A percentile compares a stretch with the other conserved stretches of the same genome.
Conservation (phyloP, 306 rosid genomes). For the Gastrolobium villosum region DNA sequence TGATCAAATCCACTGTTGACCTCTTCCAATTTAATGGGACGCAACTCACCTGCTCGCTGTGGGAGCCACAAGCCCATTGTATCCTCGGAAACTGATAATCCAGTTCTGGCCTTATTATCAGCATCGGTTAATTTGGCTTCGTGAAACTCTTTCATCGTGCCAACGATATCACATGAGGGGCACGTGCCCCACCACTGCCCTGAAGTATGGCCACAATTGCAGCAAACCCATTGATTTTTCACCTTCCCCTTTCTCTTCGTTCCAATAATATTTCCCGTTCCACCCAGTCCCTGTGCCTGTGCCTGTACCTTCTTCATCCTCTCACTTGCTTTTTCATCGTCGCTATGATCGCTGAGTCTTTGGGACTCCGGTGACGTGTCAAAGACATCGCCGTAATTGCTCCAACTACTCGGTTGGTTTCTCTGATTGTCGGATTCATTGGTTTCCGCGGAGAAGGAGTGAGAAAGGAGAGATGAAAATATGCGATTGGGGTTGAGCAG, state of each 20-base stretch:
- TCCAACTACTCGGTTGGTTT: constrained; percentile 54
- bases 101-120: constrained; percentile 42
- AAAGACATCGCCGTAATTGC: constrained; percentile 48
- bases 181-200: constrained; percentile 92
- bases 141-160: constrained; percentile 62
- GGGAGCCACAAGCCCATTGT: constrained; percentile 73
- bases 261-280: constrained; percentile 3
- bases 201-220: constrained; percentile 64
- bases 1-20: constrained; percentile 70
- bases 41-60: constrained; percentile 47
- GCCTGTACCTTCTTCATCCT: constrained; percentile 12
- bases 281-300: too few relatives aligned
- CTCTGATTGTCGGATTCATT: neutral
- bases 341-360: constrained; percentile 18
- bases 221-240: constrained; percentile 76
- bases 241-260: constrained; percentile 59
- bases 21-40: constrained; percentile 71
- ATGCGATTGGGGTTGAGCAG: constrained; percentile 38
- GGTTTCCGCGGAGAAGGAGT: constrained; percentile 6
- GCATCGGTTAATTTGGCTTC: constrained; percentile 43
- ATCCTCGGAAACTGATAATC: constrained; percentile 62
- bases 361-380: constrained; percentile 20
- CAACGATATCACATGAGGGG: constrained; percentile 54
- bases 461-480: constrained; percentile 22
- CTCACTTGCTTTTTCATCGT: constrained; percentile 37